Base-by-base conservation (phyloP, 495 filamentous ascomycete genomes). In the Beverwykella pulmonaria region DNA sequence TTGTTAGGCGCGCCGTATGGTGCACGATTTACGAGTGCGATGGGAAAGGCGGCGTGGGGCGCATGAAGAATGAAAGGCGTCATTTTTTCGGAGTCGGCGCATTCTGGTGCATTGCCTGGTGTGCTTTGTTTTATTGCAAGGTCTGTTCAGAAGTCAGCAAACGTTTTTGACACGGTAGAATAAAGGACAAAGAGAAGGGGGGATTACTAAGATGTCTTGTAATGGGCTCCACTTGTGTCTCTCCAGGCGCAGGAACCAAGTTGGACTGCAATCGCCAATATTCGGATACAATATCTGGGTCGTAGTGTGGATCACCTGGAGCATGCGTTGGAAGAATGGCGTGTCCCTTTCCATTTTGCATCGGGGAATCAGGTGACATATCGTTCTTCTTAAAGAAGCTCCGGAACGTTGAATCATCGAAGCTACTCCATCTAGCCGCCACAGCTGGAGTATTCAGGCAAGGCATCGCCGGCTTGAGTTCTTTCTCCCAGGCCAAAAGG, bases 401-500 rank as follows among this genome's bases (percentile, higher is more conserved):
- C 36, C 32, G 25, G 62, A 75, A 76, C 47, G 52, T 75, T 65
- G 57, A 17, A 19, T 73, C 68, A 20, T 73, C 59, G 55, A 70
- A 72, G 30, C 71, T 75, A 7, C 77, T 75, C 7, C 76, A 73
- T 0, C 74, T 72, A 8, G 69, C 74, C 44, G 69, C 48, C 1
- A 74, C 73, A 2, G 87, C 86, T 0, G 88, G 83, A 0, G 78
- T 80, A 10, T 76, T 71, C 22, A 83, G 74, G 58, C 80, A 82
- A 0, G 88, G 88, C 1, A 91, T 69, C 1, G 86, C 80, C 1
- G 90, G 86, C 0, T 88, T 76, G 10, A 90, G 70, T 17, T 79
- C 76, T 55, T 86, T 88, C 49, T 86, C 79, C 89, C 88, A 93
- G 0, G 87, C 87, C 7, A 92, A 79, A 36, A 93, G 74, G 4